Evolutionary conservation across 2,329 filamentous ascomycete genomes (phyloP).

Genomic region (Leptosphaerulina australis): DNA sequence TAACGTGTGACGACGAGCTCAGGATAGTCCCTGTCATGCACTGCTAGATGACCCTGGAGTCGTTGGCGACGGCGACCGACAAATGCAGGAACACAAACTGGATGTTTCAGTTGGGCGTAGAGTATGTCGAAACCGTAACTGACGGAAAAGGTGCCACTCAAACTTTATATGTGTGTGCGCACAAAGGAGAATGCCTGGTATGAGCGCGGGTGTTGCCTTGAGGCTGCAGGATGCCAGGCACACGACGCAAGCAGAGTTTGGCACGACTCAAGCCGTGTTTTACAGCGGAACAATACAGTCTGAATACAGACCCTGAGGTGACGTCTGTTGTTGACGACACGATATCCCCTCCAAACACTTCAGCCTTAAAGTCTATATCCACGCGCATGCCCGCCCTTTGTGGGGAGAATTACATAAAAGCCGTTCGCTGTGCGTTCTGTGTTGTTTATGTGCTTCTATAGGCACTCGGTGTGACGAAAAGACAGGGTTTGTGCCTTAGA

Average conservation of each 20-base stretch:
- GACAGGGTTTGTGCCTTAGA: conserved; percentile 10
- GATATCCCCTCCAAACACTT: background rate
- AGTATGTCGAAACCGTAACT: conserved; percentile 18
- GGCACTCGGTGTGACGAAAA: conserved; percentile 11
- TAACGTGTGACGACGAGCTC: conserved; percentile 4
- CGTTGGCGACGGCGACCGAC: conserved; percentile 5
- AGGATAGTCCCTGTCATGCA: conserved; percentile 19
- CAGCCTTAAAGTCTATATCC: conserved; percentile 10
- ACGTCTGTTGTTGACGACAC: conserved; percentile 5
- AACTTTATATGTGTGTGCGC: conserved; percentile 15
- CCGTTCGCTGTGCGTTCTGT: conserved; percentile 8
- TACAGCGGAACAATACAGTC: conserved; percentile 1
- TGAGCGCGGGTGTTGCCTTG: conserved; percentile 12
- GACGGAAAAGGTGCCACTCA: conserved; percentile 9
- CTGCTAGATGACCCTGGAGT: conserved; percentile 8
- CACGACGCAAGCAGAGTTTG: conserved; percentile 13
- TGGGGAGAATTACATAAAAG: conserved; percentile 13
- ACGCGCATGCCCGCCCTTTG: conserved; percentile 6
- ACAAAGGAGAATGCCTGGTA: background rate
- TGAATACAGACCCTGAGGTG: conserved; percentile 11
- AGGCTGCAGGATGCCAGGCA: conserved; percentile 12
- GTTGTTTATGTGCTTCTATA: conserved; percentile 2
- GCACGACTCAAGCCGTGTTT: conserved; percentile 14
- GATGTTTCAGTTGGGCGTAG: conserved; percentile 19
- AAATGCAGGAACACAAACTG: conserved; percentile 17